These are phyloP conservation scores for Viola pubescens DNA, from an alignment of 441 rosid species.

Conservation along the genomic window DNA sequence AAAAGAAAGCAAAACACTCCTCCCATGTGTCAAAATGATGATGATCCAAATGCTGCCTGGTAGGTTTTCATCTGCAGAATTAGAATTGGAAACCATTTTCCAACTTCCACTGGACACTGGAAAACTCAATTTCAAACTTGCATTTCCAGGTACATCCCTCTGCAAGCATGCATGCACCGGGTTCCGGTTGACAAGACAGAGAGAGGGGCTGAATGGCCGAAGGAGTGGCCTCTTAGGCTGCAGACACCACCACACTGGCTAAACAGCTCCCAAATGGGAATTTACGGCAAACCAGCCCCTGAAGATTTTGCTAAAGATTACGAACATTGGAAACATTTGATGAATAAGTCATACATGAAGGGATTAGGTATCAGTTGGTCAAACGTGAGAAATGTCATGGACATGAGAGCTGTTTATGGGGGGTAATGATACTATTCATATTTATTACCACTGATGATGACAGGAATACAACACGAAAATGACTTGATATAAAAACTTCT, in stretches of 20 bases:
- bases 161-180: slow-evolving; percentile 76
- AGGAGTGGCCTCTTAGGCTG: slow-evolving; percentile 62
- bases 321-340: slow-evolving; percentile 75
- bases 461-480: neutral
- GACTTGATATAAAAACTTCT: neutral
- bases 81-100: neutral
- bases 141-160: slow-evolving; percentile 67
- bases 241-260: slow-evolving; percentile 73
- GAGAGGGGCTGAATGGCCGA: slow-evolving; percentile 76
- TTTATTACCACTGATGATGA: neutral
- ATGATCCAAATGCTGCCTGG: slow-evolving; percentile 93
- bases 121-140: neutral
- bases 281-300: slow-evolving; percentile 83
- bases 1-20: slow-evolving; percentile 53
- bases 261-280: slow-evolving; percentile 79
- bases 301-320: slow-evolving; percentile 62
- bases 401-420: slow-evolving; percentile 90
- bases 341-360: slow-evolving; percentile 57
- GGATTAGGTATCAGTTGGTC: slow-evolving; percentile 79
- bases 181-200: slow-evolving; percentile 36
- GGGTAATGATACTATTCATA: slow-evolving; percentile 37
- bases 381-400: slow-evolving; percentile 80
- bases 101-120: neutral
- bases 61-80: slow-evolving; percentile 18
- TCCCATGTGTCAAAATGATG: slow-evolving; percentile 63